phyloP scores from a whole-genome alignment of 192 early-diverging fungal genomes.

The Anaeromyces robustus region DNA sequence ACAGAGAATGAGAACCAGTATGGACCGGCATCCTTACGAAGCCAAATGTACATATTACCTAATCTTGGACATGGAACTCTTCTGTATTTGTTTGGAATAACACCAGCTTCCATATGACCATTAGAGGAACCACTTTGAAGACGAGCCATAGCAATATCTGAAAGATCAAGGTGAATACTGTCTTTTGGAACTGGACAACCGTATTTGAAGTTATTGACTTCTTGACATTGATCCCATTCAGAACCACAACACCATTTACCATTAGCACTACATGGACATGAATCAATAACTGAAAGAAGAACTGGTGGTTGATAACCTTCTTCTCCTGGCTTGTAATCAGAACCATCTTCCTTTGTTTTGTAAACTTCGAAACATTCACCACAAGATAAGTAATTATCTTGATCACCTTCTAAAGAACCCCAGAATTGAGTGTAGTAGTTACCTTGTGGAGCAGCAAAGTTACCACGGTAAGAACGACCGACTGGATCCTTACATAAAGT shows the following conservation, averaged over 20 bases:
- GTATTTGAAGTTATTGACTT: conserved; percentile 1
- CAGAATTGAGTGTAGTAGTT: conserved; percentile 4
- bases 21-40: not conserved
- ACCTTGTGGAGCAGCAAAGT: conserved; percentile 6
- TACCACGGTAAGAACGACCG: conserved; percentile 1
- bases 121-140: conserved; percentile 1
- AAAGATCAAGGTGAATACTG: conserved; percentile 6
- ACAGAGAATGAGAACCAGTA: conserved; percentile 5
- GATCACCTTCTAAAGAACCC: conserved; percentile 1
- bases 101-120: not conserved
- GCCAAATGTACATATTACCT: conserved; percentile 3
- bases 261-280: conserved; percentile 3
- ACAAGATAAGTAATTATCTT: conserved; percentile 3
- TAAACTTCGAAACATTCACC: conserved; percentile 4
- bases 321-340: conserved; percentile 4
- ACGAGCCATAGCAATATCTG: conserved; percentile 5
- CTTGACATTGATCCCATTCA: not conserved
- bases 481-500: not conserved
- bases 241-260: conserved; percentile 2
- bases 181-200: conserved; percentile 1
- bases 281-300: conserved; percentile 1
- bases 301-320: conserved; percentile 2
- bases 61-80: conserved; percentile 1
- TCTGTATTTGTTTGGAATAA: conserved; percentile 4
- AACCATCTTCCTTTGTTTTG: conserved; percentile 3